A percentile compares a stretch with the other conserved stretches of the same genome.
phyloP scores from a whole-genome alignment of 768 basidiomycete species.

The Solioccasus polychromus region DNA sequence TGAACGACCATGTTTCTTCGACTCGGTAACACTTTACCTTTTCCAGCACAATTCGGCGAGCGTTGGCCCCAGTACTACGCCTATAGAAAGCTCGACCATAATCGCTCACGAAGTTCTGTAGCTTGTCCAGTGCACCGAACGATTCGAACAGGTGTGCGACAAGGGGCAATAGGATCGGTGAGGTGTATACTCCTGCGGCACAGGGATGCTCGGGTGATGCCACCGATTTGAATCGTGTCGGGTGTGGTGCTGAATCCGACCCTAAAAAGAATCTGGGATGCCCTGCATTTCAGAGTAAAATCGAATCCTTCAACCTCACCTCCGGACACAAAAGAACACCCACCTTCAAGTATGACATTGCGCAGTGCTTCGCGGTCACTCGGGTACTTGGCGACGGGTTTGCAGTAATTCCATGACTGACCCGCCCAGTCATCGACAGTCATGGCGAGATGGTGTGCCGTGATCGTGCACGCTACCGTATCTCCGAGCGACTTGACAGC shows the following conservation, averaged over 20 bases:
- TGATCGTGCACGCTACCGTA: constrained; percentile 95
- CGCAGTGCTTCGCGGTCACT: constrained; percentile 83
- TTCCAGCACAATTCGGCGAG: constrained; percentile 42
- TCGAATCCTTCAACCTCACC: background rate
- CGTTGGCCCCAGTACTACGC: constrained; percentile 29
- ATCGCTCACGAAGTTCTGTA: constrained; percentile 75
- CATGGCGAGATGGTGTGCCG: constrained; percentile 90
- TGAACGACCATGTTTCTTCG: constrained; percentile 43
- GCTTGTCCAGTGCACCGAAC: constrained; percentile 78
- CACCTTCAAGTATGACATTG: constrained; percentile 74
- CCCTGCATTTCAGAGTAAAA: too few relatives aligned
- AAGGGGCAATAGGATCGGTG: constrained; percentile 86
- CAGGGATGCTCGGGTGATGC: constrained; percentile 71
- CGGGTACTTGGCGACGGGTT: constrained; percentile 96
- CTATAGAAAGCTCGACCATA: constrained; percentile 83
- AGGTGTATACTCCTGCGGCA: constrained; percentile 96
- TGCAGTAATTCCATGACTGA: constrained; percentile 94
- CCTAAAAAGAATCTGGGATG: constrained; percentile 97
- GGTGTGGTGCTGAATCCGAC: constrained; percentile 95
- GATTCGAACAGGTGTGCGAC: constrained; percentile 86
- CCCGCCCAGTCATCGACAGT: constrained; percentile 98
- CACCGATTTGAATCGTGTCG: constrained; percentile 61
- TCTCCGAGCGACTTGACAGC: constrained; percentile 72
- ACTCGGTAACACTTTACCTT: constrained; percentile 40
- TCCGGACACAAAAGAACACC: constrained; percentile 5